A percentile compares a stretch with the other conserved stretches of the same genome.
These are phyloP conservation scores for Coemansia aciculifera DNA, from an alignment of 192 early-diverging fungal genomes.

Conservation along the genomic window DNA sequence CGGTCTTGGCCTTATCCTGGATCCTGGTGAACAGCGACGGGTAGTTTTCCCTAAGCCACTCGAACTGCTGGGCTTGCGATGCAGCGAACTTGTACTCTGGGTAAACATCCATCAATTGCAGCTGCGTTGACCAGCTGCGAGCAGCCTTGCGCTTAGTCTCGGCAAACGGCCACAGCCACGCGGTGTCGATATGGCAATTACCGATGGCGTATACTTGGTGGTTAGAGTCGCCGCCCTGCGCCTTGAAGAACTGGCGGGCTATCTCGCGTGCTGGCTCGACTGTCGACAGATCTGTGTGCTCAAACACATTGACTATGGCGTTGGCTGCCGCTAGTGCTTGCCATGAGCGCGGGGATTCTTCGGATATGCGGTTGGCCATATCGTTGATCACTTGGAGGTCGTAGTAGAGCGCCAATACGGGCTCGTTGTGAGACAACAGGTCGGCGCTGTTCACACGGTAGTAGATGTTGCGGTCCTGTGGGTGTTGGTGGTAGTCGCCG, in stretches of 20 bases:
- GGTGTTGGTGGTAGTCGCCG: constrained; percentile 60
- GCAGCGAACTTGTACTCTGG: constrained; percentile 88
- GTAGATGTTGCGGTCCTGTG: constrained; percentile 68
- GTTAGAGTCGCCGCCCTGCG: constrained; percentile 56
- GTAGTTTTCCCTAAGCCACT: constrained; percentile 85
- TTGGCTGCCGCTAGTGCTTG: constrained; percentile 85
- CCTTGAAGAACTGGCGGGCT: constrained; percentile 64
- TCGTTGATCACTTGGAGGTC: constrained; percentile 81
- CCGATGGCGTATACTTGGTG: constrained; percentile 89
- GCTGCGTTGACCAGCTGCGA: constrained; percentile 76
- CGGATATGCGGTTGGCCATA: constrained; percentile 73
- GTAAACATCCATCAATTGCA: constrained; percentile 81
- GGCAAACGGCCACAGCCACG: constrained; percentile 95
- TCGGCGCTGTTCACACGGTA: constrained; percentile 67
- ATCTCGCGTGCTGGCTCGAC: constrained; percentile 54
- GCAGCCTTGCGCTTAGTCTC: constrained; percentile 94
- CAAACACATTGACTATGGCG: constrained; percentile 73
- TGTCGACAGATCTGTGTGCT: constrained; percentile 50
- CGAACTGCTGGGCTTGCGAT: constrained; percentile 94
- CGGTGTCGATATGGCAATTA: constrained; percentile 86
- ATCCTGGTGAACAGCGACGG: constrained; percentile 80
- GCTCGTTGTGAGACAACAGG: constrained; percentile 69
- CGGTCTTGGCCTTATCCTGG: constrained; percentile 63
- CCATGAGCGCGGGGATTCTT: constrained; percentile 64
- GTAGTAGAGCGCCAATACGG: constrained; percentile 68